phyloP scores from a whole-genome alignment of 768 basidiomycete species.

The Mycena kentingensis region DNA sequence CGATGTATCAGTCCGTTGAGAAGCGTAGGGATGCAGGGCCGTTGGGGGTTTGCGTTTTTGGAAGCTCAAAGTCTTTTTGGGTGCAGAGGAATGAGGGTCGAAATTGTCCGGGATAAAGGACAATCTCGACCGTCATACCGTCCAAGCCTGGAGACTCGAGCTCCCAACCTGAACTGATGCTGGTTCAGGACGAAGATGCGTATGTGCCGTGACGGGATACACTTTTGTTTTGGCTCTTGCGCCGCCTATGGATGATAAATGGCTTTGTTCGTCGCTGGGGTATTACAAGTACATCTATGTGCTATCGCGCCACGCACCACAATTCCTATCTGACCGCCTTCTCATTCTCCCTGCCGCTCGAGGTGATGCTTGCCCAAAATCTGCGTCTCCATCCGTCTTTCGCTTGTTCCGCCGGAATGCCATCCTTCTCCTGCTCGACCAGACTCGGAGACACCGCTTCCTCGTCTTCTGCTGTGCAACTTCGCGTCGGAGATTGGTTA shows the following conservation, averaged over 20 bases:
- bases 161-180: not conserved
- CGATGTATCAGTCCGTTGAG: constrained; percentile 11
- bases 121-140: constrained; percentile 24
- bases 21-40: constrained; percentile 7
- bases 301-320: no score
- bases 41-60: no score
- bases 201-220: no score
- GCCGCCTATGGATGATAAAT: no score
- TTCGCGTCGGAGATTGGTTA: no score
- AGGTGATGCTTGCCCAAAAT: constrained; percentile 7
- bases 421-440: not conserved
- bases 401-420: not conserved
- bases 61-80: not conserved
- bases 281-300: no score
- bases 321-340: constrained; percentile 6
- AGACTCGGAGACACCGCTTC: no score
- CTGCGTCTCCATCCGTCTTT: constrained; percentile 6
- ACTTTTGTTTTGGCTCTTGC: no score
- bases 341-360: not conserved
- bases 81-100: constrained; percentile 17
- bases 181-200: not conserved
- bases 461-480: not conserved
- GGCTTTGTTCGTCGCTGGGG: no score
- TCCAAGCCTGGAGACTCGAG: not conserved
- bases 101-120: constrained; percentile 8